These are phyloP conservation scores for Chlorella vulgaris DNA, from an alignment of 139 green algal species.

Conservation along the genomic window DNA sequence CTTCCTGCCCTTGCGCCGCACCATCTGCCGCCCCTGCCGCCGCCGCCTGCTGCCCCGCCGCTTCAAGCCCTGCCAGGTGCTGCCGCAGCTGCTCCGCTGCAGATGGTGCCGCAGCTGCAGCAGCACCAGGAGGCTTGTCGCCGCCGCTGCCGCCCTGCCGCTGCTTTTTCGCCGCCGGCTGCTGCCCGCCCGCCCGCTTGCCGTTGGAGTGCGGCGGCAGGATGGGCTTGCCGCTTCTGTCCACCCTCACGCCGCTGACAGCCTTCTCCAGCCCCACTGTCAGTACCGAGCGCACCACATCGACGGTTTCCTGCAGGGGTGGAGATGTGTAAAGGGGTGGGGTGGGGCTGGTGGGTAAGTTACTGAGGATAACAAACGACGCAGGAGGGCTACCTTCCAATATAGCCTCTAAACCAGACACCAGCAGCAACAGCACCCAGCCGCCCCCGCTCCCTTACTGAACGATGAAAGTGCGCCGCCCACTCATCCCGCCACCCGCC, in stretches of 20 bases:
- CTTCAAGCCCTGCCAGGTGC: too few relatives aligned
- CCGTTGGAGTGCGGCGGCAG: slow-evolving; percentile 28
- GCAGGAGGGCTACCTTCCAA: background rate
- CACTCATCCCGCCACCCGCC: background rate
- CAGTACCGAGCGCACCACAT: slow-evolving; percentile 59
- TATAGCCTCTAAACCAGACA: too few relatives aligned
- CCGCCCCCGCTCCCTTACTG: too few relatives aligned
- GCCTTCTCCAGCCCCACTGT: slow-evolving; percentile 72
- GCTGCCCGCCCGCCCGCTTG: slow-evolving; percentile 4
- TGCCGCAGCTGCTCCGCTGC: background rate
- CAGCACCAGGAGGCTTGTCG: background rate
- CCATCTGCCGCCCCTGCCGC: too few relatives aligned
- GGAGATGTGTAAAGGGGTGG: too few relatives aligned
- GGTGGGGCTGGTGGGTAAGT: background rate
- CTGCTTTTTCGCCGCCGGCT: background rate
- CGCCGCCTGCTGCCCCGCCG: too few relatives aligned
- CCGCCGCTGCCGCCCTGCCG: background rate
- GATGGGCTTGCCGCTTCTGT: slow-evolving; percentile 9
- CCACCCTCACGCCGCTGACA: slow-evolving; percentile 58
- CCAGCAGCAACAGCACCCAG: too few relatives aligned
- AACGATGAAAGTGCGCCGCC: background rate
- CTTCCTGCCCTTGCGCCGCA: too few relatives aligned
- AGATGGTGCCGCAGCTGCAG: background rate
- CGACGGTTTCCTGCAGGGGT: slow-evolving; percentile 43
- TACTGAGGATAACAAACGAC: background rate